Evolutionary conservation across 2,329 filamentous ascomycete genomes (phyloP).

Genomic region (Paraphaeosphaeria minitans): DNA sequence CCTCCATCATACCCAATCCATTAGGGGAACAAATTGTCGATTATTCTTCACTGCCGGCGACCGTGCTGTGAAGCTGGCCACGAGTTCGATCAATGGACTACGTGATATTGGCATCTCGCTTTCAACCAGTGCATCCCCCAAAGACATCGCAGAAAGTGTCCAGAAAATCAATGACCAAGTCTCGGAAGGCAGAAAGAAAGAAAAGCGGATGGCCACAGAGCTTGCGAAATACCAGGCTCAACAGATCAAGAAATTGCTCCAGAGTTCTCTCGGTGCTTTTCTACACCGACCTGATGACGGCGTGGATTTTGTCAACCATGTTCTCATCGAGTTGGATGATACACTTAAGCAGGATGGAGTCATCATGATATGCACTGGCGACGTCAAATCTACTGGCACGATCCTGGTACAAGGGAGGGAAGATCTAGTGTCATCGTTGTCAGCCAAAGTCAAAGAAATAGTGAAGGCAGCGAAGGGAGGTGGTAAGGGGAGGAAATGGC

Average conservation of each 20-base stretch:
- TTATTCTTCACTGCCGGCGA: conserved; percentile 40
- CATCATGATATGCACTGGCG: conserved; percentile 35
- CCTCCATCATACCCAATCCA: conserved; percentile 37
- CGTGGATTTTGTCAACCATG: conserved; percentile 37
- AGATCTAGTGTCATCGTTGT: conserved; percentile 30
- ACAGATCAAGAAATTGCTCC: conserved; percentile 26
- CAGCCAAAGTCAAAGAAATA: conserved; percentile 30
- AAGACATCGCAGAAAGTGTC: conserved; percentile 31
- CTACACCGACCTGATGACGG: conserved; percentile 36
- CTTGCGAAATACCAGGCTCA: conserved; percentile 35
- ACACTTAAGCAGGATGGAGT: conserved; percentile 28
- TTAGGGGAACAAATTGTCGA: conserved; percentile 39
- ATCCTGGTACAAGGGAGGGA: conserved; percentile 36
- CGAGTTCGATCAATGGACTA: conserved; percentile 31
- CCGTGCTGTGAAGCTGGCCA: conserved; percentile 36
- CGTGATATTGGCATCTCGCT: conserved; percentile 35
- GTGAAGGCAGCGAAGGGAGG: conserved; percentile 38
- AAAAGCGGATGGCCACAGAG: conserved; percentile 36
- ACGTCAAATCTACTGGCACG: conserved; percentile 32
- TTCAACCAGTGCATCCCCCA: conserved; percentile 27
- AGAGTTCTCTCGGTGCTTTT: conserved; percentile 23
- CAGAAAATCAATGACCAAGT: conserved; percentile 30
- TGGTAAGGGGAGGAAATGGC: conserved; percentile 42
- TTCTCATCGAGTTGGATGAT: conserved; percentile 35
- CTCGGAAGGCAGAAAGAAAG: conserved; percentile 30